phyloP scores from a whole-genome alignment of 2,329 filamentous ascomycete genomes.

The Amesomyces nigricolor region DNA sequence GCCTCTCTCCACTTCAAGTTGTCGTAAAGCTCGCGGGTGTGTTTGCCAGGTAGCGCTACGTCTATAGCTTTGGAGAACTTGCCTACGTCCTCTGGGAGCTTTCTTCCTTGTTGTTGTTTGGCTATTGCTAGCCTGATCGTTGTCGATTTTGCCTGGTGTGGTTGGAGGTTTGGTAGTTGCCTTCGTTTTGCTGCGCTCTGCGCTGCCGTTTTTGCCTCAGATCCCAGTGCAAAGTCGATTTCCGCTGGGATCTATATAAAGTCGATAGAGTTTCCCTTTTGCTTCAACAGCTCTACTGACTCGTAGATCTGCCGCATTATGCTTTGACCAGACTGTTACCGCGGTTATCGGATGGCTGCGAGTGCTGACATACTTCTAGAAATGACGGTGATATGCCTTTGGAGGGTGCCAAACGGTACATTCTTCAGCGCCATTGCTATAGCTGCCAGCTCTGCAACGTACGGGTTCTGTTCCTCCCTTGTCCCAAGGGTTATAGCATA shows the following conservation, averaged over 20 bases:
- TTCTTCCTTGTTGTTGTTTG: too few species aligned
- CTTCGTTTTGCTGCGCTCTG: too few species aligned
- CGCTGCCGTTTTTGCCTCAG: too few species aligned
- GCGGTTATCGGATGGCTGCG: slow-evolving; percentile 2
- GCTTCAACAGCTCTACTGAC: neutral
- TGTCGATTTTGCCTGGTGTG: neutral
- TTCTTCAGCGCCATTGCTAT: too few species aligned
- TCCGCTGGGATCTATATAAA: neutral
- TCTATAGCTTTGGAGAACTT: too few species aligned
- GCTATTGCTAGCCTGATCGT: too few species aligned
- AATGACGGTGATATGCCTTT: slow-evolving; percentile 9
- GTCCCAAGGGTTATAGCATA: neutral
- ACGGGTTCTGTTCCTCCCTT: neutral
- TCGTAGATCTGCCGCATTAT: slow-evolving; percentile 13
- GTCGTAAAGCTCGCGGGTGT: too few species aligned
- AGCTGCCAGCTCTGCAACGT: too few species aligned
- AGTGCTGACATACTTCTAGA: slow-evolving; percentile 10
- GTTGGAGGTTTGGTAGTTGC: neutral
- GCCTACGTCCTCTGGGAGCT: too few species aligned
- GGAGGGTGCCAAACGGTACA: neutral
- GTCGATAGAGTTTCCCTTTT: slow-evolving; percentile 9
- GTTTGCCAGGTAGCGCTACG: too few species aligned
- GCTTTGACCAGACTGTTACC: neutral
- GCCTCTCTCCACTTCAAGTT: too few species aligned
- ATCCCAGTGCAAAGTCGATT: too few species aligned